A percentile compares a stretch with the other conserved stretches of the same genome.
Conservation (phyloP, 1,284 basidiomycete species). For the Cryptococcus wingfieldii region DNA sequence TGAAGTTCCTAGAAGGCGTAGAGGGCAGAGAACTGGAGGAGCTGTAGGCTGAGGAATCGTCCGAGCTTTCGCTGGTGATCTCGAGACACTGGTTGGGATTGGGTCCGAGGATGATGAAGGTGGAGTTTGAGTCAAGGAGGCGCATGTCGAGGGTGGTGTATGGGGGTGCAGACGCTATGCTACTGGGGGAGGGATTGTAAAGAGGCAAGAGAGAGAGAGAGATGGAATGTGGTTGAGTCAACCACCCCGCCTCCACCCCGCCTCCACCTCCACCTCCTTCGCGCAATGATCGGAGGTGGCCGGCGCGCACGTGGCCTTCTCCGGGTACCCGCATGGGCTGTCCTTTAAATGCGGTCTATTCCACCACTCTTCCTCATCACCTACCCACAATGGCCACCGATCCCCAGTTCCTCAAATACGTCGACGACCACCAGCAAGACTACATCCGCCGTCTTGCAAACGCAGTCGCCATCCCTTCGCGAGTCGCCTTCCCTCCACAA, state of each 20-base stretch:
- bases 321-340: neutral
- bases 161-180: neutral
- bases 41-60: no score
- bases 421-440: slow-evolving; percentile 65
- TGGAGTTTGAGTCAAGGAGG: no score
- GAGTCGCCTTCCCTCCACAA: slow-evolving; percentile 17
- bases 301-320: neutral
- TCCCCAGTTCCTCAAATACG: slow-evolving; percentile 56
- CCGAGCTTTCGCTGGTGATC: no score
- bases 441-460: slow-evolving; percentile 75
- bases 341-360: neutral
- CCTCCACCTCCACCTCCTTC: no score
- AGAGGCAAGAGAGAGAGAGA: neutral
- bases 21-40: neutral
- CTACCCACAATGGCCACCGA: slow-evolving; percentile 42
- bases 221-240: neutral
- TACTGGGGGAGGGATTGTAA: neutral
- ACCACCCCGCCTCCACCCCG: neutral
- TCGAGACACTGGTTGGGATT: no score
- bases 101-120: no score
- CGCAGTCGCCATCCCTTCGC: slow-evolving; percentile 89
- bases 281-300: neutral
- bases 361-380: neutral
- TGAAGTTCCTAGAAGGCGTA: neutral
- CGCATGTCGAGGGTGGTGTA: neutral